Base-by-base conservation (phyloP, 2,329 filamentous ascomycete genomes). In the Ophiostoma angusticollis region DNA sequence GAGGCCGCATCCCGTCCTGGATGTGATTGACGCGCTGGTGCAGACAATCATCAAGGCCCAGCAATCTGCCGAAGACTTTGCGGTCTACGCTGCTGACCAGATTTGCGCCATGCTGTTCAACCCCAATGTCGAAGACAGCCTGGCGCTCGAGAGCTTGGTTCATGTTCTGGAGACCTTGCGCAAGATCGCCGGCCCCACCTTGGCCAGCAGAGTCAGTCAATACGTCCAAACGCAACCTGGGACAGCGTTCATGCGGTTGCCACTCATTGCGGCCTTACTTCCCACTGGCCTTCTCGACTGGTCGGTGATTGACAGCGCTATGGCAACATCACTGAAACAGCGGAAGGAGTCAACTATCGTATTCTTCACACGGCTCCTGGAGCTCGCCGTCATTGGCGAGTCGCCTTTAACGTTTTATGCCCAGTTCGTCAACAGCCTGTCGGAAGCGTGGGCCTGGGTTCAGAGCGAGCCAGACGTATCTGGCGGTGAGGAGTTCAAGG, bases 381-480 rank as follows among this genome's bases (percentile, higher is more conserved):
- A 91, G 47, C 73, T 84, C 31, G 74, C 87, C 0, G 63, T 95
- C 8, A 71, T 93, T 35, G 83, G 75, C 48, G 83, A 86, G 34
- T 75, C 78, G 31, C 84, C 85, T 0, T 72, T 80, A 28, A 82
- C 81, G 1, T 64, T 95, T 34, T 82, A 85, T 50, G 78, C 86
- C 2, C 86, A 96, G 59, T 93, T 95, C 52, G 78, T 84, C 6
- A 72, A 76, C 45, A 93, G 84, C 41, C 68, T 94, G 39, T 80
- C 89, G 47, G 80, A 78, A 33, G 78, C 91, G 29, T 87, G 82
- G 62, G 64, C 74, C 33, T 94, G 86, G 85, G 72, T 93, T 24
- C 64, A 67, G 6, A 82, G 87, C 46, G 80, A 93, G 13, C 71
- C 80, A 1, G 67, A 67, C 29, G 67, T 83, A 3, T 54, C 63